phyloP scores from a whole-genome alignment of 257 asterid species.

The Anisodus tanguticus region DNA sequence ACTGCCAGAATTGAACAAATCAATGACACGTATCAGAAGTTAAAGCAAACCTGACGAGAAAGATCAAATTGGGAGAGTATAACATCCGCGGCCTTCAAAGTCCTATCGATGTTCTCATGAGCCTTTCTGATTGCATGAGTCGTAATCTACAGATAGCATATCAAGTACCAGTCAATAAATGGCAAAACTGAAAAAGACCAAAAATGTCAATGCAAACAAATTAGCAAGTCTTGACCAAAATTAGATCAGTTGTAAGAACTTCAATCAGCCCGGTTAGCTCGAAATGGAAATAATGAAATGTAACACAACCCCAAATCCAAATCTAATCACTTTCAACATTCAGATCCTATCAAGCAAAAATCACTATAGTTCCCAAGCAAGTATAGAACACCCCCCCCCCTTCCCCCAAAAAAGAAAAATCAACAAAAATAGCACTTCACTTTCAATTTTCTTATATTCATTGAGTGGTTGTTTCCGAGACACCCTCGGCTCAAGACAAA shows the following conservation, averaged over 20 bases:
- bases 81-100: slow-evolving; percentile 94
- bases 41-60: slow-evolving; percentile 77
- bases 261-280: background rate
- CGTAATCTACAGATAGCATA: slow-evolving; percentile 64
- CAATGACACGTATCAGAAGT: slow-evolving; percentile 20
- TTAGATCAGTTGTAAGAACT: background rate
- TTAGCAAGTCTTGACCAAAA: background rate
- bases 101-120: slow-evolving; percentile 92
- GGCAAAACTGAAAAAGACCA: slow-evolving; percentile 2
- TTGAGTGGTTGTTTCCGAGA: no score
- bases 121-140: slow-evolving; percentile 96
- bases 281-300: background rate
- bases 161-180: slow-evolving; percentile 22
- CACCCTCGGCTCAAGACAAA: no score
- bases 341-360: background rate
- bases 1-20: background rate
- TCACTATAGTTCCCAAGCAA: background rate
- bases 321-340: background rate
- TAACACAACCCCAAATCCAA: background rate
- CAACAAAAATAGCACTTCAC: background rate
- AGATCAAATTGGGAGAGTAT: slow-evolving; percentile 87
- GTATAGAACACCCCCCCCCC: background rate
- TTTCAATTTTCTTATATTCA: background rate
- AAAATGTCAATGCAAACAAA: background rate
- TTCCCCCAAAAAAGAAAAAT: no score